These are phyloP conservation scores for Micractinium sp. DNA, from an alignment of 139 green algal genomes.

Conservation along the genomic window DNA sequence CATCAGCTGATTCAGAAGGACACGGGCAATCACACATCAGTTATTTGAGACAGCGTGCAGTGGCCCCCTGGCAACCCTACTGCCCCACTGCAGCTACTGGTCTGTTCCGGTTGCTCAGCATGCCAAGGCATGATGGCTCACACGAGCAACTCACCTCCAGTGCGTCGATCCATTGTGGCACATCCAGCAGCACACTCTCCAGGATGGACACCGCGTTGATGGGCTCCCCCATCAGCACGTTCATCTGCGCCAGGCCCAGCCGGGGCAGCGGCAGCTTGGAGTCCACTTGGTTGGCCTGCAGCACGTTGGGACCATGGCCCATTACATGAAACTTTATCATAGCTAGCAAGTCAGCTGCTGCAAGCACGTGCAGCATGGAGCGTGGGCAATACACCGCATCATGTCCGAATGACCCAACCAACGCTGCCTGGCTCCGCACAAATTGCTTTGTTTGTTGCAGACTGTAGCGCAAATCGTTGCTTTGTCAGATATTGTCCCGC, in stretches of 20 bases:
- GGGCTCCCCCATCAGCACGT: conserved; percentile 55
- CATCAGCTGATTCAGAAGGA: too few relatives aligned
- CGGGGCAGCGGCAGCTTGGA: conserved; percentile 58
- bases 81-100: too few relatives aligned
- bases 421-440: too few relatives aligned
- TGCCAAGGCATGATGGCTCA: neutral
- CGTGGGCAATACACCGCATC: neutral
- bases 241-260: conserved; percentile 77
- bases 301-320: too few relatives aligned
- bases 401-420: too few relatives aligned
- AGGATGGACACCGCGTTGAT: conserved; percentile 75
- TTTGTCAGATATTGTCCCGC: too few relatives aligned
- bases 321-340: too few relatives aligned
- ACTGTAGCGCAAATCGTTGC: too few relatives aligned
- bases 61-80: too few relatives aligned
- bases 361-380: neutral
- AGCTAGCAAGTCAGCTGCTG: neutral
- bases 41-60: too few relatives aligned
- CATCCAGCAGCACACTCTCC: conserved; percentile 65
- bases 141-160: conserved; percentile 54
- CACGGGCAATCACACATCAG: neutral
- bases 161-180: conserved; percentile 73
- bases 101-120: neutral
- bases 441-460: too few relatives aligned
- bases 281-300: conserved; percentile 70